Evolutionary conservation across 2,329 filamentous ascomycete species (phyloP), one percentile per base, ranked within the genome.

Genomic region (Talaromyces sp.): DNA sequence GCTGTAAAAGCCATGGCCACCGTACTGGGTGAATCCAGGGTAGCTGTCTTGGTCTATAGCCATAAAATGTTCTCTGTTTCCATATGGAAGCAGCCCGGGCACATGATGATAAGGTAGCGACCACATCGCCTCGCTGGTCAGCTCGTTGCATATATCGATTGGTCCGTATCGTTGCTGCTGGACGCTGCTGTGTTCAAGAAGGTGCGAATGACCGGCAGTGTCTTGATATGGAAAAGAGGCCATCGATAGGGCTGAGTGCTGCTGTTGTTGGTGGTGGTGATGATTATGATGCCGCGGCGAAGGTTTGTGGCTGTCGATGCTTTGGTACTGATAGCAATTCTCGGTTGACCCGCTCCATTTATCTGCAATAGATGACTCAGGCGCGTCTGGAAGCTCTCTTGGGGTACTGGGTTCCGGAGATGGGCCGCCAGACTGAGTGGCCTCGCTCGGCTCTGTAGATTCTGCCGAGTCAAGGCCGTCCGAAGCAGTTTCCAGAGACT

Each of bases 401-500:
- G 54, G 58, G 1, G 57, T 62, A 53, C 55, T 57, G 2, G 61
- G 60, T 26, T 56, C 52, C 1, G 61, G 54, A 29, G 57, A 64
- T 14, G 27, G 63, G 54, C 57, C 64, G 31, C 56, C 63, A 59
- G 62, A 14, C 68, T 65, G 1, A 68, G 69, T 41, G 69, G 70
- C 21, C 72, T 72, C 12, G 68, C 66, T 21, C 72, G 72, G 73
- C 56, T 75, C 72, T 1, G 74, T 75, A 17, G 74, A 69, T 46
- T 75, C 74, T n/a, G 72, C 68, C 21, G 72, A 73, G 27, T 70
- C 72, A 52, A 69, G 72, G 53, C 75, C 74, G 4, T 72, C 69
- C 5, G 56, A 53, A 6, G 73, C 72, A 10, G 69, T 72, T 21
- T 72, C 74, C 29, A 74, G 61, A 6, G 71, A 61, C 27, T 73